Percentiles rank a stretch among this genome's conserved stretches.
phyloP scores from a whole-genome alignment of 2,329 filamentous ascomycete species.

The Simplicillium aogashimaense region DNA sequence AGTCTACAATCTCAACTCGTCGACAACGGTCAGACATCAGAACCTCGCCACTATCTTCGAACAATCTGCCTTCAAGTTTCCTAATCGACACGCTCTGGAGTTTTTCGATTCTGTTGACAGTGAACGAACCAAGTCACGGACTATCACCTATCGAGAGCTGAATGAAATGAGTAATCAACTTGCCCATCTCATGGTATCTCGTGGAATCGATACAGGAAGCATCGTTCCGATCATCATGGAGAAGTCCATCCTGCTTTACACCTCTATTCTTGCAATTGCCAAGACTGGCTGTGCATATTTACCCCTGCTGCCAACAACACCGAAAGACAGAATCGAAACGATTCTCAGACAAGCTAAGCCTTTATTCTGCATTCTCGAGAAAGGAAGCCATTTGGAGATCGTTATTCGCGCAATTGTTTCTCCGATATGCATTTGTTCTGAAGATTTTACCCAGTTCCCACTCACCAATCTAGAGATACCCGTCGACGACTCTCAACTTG shows the following conservation, averaged over 20 bases:
- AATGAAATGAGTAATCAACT: slow-evolving; percentile 55
- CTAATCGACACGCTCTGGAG: not conserved
- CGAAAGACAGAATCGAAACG: slow-evolving; percentile 44
- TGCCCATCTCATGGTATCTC: slow-evolving; percentile 39
- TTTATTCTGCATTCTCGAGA: slow-evolving; percentile 31
- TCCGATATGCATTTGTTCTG: slow-evolving; percentile 23
- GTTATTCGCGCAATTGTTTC: slow-evolving; percentile 8
- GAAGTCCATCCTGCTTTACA: slow-evolving; percentile 64
- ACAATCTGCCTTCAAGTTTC: not conserved
- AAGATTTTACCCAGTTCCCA: slow-evolving; percentile 15
- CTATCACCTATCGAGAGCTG: slow-evolving; percentile 54
- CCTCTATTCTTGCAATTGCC: slow-evolving; percentile 61
- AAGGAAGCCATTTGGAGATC: slow-evolving; percentile 10
- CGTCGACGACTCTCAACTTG: slow-evolving; percentile 39
- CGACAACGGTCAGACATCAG: slow-evolving; percentile 36
- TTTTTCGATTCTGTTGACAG: slow-evolving; percentile 2
- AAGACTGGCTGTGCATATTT: slow-evolving; percentile 73
- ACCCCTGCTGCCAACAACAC: slow-evolving; percentile 67
- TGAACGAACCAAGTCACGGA: slow-evolving; percentile 19
- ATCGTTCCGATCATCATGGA: slow-evolving; percentile 69
- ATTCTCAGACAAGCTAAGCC: slow-evolving; percentile 55
- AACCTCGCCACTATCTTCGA: slow-evolving; percentile 57
- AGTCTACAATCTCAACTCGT: slow-evolving; percentile 43
- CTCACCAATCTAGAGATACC: slow-evolving; percentile 23
- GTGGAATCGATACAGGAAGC: slow-evolving; percentile 38